Base-by-base conservation (phyloP, 164 flowering plant species). In the Houttuynia cordata region DNA sequence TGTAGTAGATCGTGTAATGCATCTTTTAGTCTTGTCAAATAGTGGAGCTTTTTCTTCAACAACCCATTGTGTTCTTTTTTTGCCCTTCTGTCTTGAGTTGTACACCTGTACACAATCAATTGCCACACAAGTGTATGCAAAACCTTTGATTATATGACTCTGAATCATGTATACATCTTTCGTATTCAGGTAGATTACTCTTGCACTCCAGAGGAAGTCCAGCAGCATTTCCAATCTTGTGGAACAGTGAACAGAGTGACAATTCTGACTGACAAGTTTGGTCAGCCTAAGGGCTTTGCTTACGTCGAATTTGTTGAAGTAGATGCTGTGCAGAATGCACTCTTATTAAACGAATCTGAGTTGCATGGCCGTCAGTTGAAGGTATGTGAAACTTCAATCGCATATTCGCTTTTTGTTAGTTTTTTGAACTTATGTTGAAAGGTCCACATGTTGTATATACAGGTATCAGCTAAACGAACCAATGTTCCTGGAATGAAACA, bases 241-340 rank as follows among this genome's bases (percentile, higher is more conserved):
- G 91, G 91, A 66, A 85, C 87, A 2, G 89, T 87, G 65, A 87
- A 87, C 68, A 77, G 95, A 64, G 95, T 87, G 61, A 85, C 95
- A 0, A 87, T 87, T 62, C 77, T 81, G 80, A 80, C 89, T 0
- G 87, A 87, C 77, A 85, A 85, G 66, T 83, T 83, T 79, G 95
- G 91, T 57, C 90, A 83, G 68, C 88, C 95, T 6, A 87, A 87
- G 67, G 95, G 95, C 59, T 87, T 83, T 79, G 87, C 95, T 52
- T 87, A 87, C 57, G 91, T 87, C 25, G 95, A 87, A 69, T 87
- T 87, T 76, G 86, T 78, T 39, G 89, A 83, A 72, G 21, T 68
- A 57, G 95, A 87, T 59, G 95, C 95, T 68, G 82, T 87, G 67
- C 91, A 79, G 67, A 80, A 82, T 76, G 91, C 95, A 53, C 66